Conservation (phyloP, 176 grass and related monocot species). For the Puccinellia tenuiflora region DNA sequence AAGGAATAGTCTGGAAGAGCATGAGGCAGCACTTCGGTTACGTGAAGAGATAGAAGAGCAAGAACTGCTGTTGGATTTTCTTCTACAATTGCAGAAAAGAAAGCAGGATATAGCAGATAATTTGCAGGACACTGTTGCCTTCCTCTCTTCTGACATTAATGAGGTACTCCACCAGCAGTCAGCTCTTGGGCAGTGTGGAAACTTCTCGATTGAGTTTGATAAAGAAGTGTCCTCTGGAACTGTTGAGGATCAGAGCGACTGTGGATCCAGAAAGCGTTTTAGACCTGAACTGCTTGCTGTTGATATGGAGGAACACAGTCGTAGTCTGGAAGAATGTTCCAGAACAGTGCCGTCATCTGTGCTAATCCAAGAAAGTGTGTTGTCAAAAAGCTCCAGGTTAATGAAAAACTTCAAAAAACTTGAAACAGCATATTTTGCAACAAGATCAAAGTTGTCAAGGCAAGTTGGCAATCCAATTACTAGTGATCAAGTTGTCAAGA, state of each 20-base stretch:
- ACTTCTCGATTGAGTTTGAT: constrained; percentile 44
- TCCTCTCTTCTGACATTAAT: constrained; percentile 86
- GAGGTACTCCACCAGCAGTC: constrained; percentile 62
- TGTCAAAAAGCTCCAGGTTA: constrained; percentile 82
- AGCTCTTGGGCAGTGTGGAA: constrained; percentile 34
- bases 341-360: constrained; percentile 43
- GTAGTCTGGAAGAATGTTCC: constrained; percentile 38
- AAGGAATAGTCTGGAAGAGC: constrained; percentile 68
- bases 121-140: constrained; percentile 68
- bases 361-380: constrained; percentile 58
- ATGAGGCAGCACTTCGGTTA: constrained; percentile 67
- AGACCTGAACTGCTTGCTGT: constrained; percentile 48
- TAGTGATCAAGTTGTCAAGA: constrained; percentile 24
- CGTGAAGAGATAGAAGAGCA: constrained; percentile 91
- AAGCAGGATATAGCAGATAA: constrained; percentile 70
- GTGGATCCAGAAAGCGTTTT: constrained; percentile 64
- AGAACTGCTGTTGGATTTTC: constrained; percentile 79
- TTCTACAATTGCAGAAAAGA: constrained; percentile 72
- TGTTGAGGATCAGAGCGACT: constrained; percentile 58
- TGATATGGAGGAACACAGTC: constrained; percentile 44
- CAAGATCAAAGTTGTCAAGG: constrained; percentile 51
- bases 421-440: constrained; percentile 83
- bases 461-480: constrained; percentile 42
- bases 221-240: constrained; percentile 51
- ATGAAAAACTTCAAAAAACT: constrained; percentile 99